Base-by-base conservation (phyloP, 495 filamentous ascomycete genomes). In the Peziza echinospora region DNA sequence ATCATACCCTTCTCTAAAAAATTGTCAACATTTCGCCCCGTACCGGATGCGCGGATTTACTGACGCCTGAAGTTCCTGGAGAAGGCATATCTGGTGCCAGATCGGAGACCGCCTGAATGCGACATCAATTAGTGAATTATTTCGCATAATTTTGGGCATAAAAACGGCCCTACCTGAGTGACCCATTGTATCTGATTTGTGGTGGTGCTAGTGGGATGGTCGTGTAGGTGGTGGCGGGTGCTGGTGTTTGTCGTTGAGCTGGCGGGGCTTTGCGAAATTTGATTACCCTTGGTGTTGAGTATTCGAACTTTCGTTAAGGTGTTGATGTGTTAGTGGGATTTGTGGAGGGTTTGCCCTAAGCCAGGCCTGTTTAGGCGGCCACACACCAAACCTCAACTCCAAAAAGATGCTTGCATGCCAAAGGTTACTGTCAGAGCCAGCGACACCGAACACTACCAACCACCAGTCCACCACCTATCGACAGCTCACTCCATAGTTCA, bases 81-180 rank as follows among this genome's bases (percentile, higher is more conserved):
- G 76, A 93, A 94, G 67, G 85, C 82, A 78, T 89, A 86, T 76
- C 87, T 81, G 67, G 86, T 96, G 68, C 87, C 86, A 61, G 82
- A 75, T 66, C 86, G 73, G 61, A 93, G 77, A 87, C 87, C 87
- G 64, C 78, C 77, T 43, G 22, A 3, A 43, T 37, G 13, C 30
- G 13, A 37, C 30, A 11, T n/a, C n/a, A n/a, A n/a, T n/a, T n/a
- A n/a, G n/a, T n/a, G n/a, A n/a, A n/a, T n/a, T n/a, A n/a, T n/a
- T n/a, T n/a, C n/a, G n/a, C n/a, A n/a, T n/a, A n/a, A n/a, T n/a
- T n/a, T n/a, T n/a, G n/a, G n/a, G n/a, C n/a, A n/a, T n/a, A n/a
- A n/a, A 5, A 5, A 3, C 19, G 13, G 2, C 3, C 30, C 13
- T 37, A 37, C 30, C 30, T 11, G 30, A 37, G 30, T 37, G 30